Conservation (phyloP, 208 protist species). For the Tritrichomonas foetus region DNA sequence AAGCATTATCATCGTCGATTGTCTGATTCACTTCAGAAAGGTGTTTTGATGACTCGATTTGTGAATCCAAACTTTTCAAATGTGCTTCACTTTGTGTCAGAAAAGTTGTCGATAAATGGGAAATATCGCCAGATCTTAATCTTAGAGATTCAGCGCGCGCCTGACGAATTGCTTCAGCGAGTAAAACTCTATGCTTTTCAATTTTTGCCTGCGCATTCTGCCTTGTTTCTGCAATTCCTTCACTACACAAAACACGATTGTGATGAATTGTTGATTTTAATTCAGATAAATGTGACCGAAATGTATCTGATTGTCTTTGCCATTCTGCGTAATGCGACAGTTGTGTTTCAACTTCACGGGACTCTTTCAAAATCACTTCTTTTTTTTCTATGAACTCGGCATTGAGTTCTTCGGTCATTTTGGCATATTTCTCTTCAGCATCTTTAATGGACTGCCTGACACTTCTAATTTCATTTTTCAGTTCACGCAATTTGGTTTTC, state of each 20-base stretch:
- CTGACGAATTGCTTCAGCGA: conserved; percentile 6
- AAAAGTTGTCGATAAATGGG: neutral
- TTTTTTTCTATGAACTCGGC: conserved; percentile 10
- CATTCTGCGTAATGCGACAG: neutral
- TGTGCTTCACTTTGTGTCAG: neutral
- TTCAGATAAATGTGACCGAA: neutral
- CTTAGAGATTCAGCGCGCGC: neutral
- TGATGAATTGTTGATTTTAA: conserved; percentile 23
- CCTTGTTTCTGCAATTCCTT: neutral
- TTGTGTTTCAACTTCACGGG: neutral
- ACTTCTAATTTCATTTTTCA: neutral
- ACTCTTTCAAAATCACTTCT: neutral
- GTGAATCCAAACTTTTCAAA: neutral
- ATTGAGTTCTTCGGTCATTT: neutral
- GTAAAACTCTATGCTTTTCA: neutral
- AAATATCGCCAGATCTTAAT: conserved; percentile 7
- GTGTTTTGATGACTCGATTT: neutral
- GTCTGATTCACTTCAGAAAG: neutral
- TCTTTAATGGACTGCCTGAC: neutral
- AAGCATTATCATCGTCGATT: neutral
- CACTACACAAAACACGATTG: conserved; percentile 1
- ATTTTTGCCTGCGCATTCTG: neutral
- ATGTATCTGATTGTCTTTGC: conserved; percentile 13
- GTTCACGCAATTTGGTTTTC: neutral
- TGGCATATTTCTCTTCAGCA: neutral